phyloP scores from a whole-genome alignment of 164 flowering plant species.

The Amborella trichopoda region DNA sequence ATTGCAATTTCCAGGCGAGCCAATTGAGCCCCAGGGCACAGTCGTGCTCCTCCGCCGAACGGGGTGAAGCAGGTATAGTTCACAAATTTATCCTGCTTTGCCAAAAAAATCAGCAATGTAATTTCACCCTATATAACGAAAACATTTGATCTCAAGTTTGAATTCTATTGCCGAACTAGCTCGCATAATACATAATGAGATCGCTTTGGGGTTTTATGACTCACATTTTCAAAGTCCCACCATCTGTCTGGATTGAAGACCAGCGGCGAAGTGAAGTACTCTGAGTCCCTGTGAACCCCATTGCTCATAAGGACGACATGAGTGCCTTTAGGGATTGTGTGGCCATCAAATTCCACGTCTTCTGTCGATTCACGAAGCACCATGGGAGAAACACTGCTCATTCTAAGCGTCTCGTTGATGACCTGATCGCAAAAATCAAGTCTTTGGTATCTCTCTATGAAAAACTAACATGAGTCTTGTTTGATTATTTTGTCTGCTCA shows the following conservation, averaged over 20 bases:
- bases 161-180: too few species aligned
- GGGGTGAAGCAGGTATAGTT: background rate
- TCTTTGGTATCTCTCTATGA: too few species aligned
- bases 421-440: background rate
- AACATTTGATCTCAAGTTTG: too few species aligned
- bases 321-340: background rate
- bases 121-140: too few species aligned
- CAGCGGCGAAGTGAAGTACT: background rate
- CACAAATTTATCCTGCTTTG: background rate
- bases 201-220: too few species aligned
- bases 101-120: too few species aligned
- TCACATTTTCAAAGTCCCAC: too few species aligned
- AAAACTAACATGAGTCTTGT: too few species aligned
- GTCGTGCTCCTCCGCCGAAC: background rate
- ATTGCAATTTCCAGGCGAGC: background rate
- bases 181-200: too few species aligned
- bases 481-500: too few species aligned
- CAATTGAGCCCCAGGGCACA: background rate
- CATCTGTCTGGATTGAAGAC: background rate
- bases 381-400: background rate
- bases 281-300: slow-evolving; percentile 1
- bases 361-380: background rate
- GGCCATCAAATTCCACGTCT: background rate
- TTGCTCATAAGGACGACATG: background rate
- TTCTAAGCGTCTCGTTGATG: slow-evolving; percentile 1